Base-by-base conservation (phyloP, 148 eudicot species). In the Polygonum maritimum region DNA sequence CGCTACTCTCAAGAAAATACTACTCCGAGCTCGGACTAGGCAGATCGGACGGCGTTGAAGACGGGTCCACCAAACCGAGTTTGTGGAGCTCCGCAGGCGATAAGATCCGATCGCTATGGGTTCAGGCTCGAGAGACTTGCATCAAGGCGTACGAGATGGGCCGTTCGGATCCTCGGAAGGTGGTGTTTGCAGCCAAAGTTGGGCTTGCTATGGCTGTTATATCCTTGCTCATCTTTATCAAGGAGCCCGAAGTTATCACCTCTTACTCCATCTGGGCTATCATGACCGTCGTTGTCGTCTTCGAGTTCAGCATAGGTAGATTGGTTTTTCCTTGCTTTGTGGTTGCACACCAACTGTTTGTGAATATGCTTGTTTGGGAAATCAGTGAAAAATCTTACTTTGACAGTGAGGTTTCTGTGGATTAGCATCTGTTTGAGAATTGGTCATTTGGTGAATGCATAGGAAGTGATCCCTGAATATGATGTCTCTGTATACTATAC, bases 291-390 rank as follows among this genome's bases (percentile, higher is more conserved):
- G 87, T 88, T 4, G 89, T 88, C 12, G 88, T 88, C 10, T 88
- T 88, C 21, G 92, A 88, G 78, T 88, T 86, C 78, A 89, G 89
- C 87, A 81, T 89, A 76, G 92, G 92, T 87, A 79, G 7, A 31
- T 60, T 60, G 67, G 26, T 60, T 60, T 60, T 60, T 8, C 65
- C 26, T 67, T 67, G 71, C 1, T 35, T 67, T 67, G 44, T 35
- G 44, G 14, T 36, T 67, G 71, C 71, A 67, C 11, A 67, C 71
- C 44, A 67, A 36, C 71, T 67, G 71, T 67, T 67, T 67, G 71
- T 16, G 44, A 67, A 67, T 35, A 67, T 67, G 45, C 6, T 16
- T 36, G 40, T 35, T 67, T 6, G 48, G 49, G 49, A 2, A 48
- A 48, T 48, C 13, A 48, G 49, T 48, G 49, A 51, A 26, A 26